phyloP scores from a whole-genome alignment of 139 green algal species.

The Bryopsis sp. region DNA sequence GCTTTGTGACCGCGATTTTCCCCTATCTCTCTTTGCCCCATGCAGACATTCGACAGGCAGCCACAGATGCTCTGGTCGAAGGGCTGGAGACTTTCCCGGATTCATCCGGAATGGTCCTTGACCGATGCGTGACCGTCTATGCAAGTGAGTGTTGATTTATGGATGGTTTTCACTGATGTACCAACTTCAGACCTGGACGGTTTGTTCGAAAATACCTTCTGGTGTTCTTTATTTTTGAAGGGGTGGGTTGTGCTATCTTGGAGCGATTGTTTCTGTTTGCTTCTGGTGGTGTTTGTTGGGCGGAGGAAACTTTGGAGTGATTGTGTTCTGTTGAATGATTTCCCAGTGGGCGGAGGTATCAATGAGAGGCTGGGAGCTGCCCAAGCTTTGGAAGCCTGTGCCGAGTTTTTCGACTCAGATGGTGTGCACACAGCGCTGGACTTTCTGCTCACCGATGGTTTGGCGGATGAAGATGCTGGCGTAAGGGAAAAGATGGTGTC shows the following conservation, averaged over 20 bases:
- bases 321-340: neutral
- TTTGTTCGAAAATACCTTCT: no score
- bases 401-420: conserved; percentile 31
- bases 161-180: no score
- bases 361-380: conserved; percentile 45
- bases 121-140: neutral
- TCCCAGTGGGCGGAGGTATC: neutral
- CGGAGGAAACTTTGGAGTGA: no score
- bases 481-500: conserved; percentile 51
- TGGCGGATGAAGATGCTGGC: conserved; percentile 52
- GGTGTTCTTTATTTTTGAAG: no score
- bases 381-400: conserved; percentile 43
- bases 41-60: neutral
- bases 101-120: neutral
- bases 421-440: conserved; percentile 56
- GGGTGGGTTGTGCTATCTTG: no score
- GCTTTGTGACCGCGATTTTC: conserved; percentile 21
- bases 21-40: neutral
- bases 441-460: conserved; percentile 73
- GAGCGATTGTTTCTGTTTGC: no score
- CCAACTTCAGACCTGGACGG: no score
- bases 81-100: neutral
- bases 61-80: neutral
- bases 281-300: no score
- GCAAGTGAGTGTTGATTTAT: conserved; percentile 5